A percentile compares a stretch with the other conserved stretches of the same genome.
phyloP scores from a whole-genome alignment of 768 basidiomycete genomes.

The Macrolepiota fuliginosa region DNA sequence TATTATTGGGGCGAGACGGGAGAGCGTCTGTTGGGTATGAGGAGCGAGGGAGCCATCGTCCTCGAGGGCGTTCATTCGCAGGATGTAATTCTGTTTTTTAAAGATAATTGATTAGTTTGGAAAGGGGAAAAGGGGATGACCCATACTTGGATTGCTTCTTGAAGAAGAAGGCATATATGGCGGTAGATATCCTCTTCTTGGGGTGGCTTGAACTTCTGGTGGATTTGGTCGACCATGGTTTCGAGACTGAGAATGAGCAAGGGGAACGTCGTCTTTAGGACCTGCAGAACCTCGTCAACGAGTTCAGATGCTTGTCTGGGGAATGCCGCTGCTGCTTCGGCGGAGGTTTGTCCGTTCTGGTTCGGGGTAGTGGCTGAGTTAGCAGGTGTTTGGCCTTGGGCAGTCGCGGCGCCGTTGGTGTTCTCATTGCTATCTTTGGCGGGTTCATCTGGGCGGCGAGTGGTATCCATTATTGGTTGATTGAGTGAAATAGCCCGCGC shows the following conservation, averaged over 20 bases:
- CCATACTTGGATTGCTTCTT: constrained; percentile 81
- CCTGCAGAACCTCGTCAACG: constrained; percentile 90
- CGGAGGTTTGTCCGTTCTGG: constrained; percentile 5
- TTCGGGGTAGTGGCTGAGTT: background rate
- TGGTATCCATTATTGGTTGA: constrained; percentile 22
- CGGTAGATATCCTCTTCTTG: constrained; percentile 95
- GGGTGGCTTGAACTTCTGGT: constrained; percentile 81
- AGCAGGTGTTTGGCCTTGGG: constrained; percentile 1
- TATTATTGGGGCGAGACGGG: constrained; percentile 61
- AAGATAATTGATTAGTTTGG: background rate
- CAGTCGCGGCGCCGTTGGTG: constrained; percentile 2
- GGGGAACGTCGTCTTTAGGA: constrained; percentile 94
- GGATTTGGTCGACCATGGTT: constrained; percentile 94
- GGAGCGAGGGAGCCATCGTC: constrained; percentile 65
- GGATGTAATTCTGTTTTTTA: constrained; percentile 56
- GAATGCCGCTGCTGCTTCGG: constrained; percentile 5
- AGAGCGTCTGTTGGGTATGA: constrained; percentile 53
- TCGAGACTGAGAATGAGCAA: constrained; percentile 93
- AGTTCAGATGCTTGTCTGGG: constrained; percentile 81
- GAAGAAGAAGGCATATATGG: constrained; percentile 80
- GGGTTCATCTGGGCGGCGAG: constrained; percentile 25
- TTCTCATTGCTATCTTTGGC: constrained; percentile 26
- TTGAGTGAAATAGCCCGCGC: constrained; percentile 32
- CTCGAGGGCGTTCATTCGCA: constrained; percentile 61
- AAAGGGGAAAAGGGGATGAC: background rate